These are phyloP conservation scores for Stagonosporopsis rhizophila DNA, from an alignment of 2,329 filamentous ascomycete species.

Conservation along the genomic window DNA sequence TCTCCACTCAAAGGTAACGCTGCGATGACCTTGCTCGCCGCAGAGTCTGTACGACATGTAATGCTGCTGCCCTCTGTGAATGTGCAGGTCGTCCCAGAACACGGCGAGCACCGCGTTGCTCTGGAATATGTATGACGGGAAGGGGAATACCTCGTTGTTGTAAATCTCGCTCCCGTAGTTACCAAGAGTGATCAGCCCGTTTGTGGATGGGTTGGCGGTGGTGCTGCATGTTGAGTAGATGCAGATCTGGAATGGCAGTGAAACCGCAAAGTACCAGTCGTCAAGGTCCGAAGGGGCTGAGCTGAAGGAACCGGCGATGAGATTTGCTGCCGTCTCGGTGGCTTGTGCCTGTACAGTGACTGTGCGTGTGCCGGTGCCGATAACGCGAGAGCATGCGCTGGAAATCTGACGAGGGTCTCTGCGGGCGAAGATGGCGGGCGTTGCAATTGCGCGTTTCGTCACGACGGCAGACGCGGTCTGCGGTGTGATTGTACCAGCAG, in stretches of 20 bases:
- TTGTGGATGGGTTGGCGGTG: not conserved
- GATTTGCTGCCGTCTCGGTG: not conserved
- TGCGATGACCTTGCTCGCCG: no score
- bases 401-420: not conserved
- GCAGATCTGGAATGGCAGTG: conserved; percentile 6
- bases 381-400: not conserved
- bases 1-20: no score
- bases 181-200: conserved; percentile 3
- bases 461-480: no score
- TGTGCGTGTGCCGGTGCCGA: not conserved
- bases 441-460: not conserved
- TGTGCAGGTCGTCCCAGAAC: no score
- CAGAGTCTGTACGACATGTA: no score
- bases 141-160: no score
- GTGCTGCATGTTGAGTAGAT: conserved; percentile 2
- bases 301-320: conserved; percentile 3
- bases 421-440: not conserved
- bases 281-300: not conserved
- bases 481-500: no score
- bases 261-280: not conserved
- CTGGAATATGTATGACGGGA: no score
- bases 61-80: no score
- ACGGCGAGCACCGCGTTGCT: no score
- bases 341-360: no score
- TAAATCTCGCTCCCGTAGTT: not conserved